phyloP scores from a whole-genome alignment of 257 asterid species.

The Solanum sejunctum region DNA sequence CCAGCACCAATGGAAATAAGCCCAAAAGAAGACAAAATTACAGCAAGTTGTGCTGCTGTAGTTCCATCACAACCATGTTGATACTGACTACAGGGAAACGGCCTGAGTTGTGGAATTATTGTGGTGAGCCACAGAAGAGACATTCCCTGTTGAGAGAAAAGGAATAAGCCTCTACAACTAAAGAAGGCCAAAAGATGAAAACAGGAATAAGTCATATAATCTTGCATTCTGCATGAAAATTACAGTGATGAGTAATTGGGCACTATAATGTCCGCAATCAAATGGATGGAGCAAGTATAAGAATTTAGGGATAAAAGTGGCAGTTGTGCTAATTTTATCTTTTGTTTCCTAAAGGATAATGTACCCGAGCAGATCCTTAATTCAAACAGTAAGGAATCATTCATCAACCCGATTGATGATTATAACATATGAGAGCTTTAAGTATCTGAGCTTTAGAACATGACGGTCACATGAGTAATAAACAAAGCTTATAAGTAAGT shows the following conservation, averaged over 20 bases:
- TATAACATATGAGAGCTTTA: too few species aligned
- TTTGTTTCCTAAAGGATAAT: neutral
- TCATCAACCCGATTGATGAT: neutral
- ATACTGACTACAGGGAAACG: neutral
- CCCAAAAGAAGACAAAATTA: neutral
- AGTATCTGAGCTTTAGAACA: too few species aligned
- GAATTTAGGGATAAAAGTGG: neutral
- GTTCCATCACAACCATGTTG: neutral
- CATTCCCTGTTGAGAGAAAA: neutral
- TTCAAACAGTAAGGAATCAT: neutral
- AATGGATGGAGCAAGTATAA: neutral
- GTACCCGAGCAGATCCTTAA: neutral
- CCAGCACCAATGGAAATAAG: slow-evolving; percentile 6
- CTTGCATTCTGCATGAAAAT: neutral
- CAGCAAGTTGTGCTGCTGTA: neutral
- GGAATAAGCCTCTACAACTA: neutral
- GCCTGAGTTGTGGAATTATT: neutral
- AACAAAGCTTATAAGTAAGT: too few species aligned
- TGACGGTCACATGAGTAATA: too few species aligned
- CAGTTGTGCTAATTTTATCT: neutral
- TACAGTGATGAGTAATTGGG: neutral
- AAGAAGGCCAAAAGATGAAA: neutral
- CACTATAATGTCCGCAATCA: neutral
- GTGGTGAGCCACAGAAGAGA: slow-evolving; percentile 8
- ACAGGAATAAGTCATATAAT: neutral